Evolutionary conservation across 164 flowering plant genomes (phyloP), one percentile per base, ranked within the genome.

Genomic region (Sextonia rubra): DNA sequence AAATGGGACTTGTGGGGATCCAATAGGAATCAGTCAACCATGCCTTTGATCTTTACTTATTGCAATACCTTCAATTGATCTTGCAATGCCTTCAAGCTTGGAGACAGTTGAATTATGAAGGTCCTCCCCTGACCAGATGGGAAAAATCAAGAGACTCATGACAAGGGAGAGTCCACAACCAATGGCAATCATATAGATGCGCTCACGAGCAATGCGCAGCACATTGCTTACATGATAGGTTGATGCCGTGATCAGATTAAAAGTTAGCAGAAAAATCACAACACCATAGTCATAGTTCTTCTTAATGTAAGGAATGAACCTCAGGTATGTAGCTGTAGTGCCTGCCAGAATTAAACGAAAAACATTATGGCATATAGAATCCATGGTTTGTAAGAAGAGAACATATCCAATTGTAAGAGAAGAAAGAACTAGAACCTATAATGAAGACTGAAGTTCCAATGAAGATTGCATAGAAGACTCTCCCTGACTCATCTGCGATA

Each of bases 241-340:
- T 2, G 97, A 91, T 5, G 88, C 92, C 0, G 92, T 86, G 12
- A 93, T 91, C 78, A 95, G 75, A 74, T 93, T 95, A 70, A 91
- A 95, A 11, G 99, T 95, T 80, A 93, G 64, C 27, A 93, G 85
- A 82, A 95, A 95, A 56, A 93, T 93, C 67, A 95, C 83, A 0
- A 95, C 87, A 0, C 98, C 98, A 74, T 95, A 93, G 70, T 92
- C 97, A 49, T 85, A 95, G 70, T 95, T 88, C 81, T 85, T 92
- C 90, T 91, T 92, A 74, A 95, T 85, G 44, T 78, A 75, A 0
- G 97, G 97, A 48, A 91, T 74, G 81, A 92, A 94, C 76, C 99
- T 89, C 73, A 83, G 69, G 79, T 91, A 94, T 37, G 99, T 92
- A 47, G 80, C 69, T 37, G 77, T 71, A 17, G 75, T 55, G 2